Base-by-base conservation (phyloP, 2,329 filamentous ascomycete species). In the Cordyceps fumosorosea region DNA sequence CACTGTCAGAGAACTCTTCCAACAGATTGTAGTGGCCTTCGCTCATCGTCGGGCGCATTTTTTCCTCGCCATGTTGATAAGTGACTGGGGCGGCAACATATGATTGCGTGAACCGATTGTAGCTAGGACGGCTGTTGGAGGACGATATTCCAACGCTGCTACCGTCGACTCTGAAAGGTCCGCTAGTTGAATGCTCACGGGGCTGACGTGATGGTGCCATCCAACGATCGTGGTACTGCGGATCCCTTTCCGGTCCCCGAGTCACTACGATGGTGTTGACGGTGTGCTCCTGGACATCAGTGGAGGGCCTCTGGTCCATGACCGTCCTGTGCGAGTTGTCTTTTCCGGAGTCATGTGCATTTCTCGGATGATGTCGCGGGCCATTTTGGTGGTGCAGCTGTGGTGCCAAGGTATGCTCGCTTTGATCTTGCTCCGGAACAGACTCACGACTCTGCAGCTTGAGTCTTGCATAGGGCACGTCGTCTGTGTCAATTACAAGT, bases 401-500 rank as follows among this genome's bases (percentile, higher is more conserved):
- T 5, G 37, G 14, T 53, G 16, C 37, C 22, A 2, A 5, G 18
- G 3, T 1, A 4, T 45, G 16, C 1, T 53, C 29, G 11, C 10
- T 16, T 14, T 37, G 26, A 29, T 48, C 42, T 18, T 54, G 42
- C 14, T 20, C 42, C 8, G 29, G 20, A 22, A 48, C 51, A 20
- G 50, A 1, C 40, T 47, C 50, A 16, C 11, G 12, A 10, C 29
- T 47, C 40, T 47, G 50, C 20, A 63, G 32, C n/a, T 11, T 51
- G 10, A 85, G 66, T 57, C 80, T 82, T 0, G 78, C 80, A 12
- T 75, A 75, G 0, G 80, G 79, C 0, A 75, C 60, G 0, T 68
- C 65, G 1, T 75, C 74, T 0, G 88, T 87, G 71, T 92, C 87
- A 0, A 91, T 84, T 0, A 92, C 78, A 5, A 93, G 73, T 1